These are phyloP conservation scores for Biancaea sappan DNA, from an alignment of 306 rosid species.

Conservation along the genomic window DNA sequence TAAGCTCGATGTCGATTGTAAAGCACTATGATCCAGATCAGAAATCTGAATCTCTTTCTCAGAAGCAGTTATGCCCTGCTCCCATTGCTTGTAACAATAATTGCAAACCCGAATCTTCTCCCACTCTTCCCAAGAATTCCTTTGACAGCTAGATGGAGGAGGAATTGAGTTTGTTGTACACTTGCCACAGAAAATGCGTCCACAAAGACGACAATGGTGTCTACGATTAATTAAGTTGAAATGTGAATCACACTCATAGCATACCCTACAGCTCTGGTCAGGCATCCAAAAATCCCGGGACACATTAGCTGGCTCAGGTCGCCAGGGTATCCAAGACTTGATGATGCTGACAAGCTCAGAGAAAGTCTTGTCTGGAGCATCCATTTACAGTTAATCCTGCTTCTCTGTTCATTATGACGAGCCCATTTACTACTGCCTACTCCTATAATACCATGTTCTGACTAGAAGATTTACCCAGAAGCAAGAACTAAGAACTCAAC, in stretches of 20 bases:
- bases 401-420: conserved; percentile 55
- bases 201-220: conserved; percentile 95
- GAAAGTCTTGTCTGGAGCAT: conserved; percentile 52
- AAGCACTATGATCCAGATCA: conserved; percentile 53
- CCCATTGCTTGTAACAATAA: conserved; percentile 86
- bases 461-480: conserved; percentile 37
- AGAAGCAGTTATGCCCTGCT: conserved; percentile 50
- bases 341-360: conserved; percentile 56
- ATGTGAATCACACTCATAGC: conserved; percentile 91
- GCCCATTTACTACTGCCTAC: conserved; percentile 60
- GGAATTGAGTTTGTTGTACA: conserved; percentile 85
- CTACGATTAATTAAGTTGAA: conserved; percentile 81
- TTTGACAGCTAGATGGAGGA: conserved; percentile 48
- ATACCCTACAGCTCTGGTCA: conserved; percentile 82
- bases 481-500: conserved; percentile 37
- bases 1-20: conserved; percentile 63
- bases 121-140: conserved; percentile 53
- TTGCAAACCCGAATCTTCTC: conserved; percentile 90
- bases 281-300: conserved; percentile 97
- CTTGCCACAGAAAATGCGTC: conserved; percentile 83
- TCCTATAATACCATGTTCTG: conserved; percentile 38
- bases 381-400: conserved; percentile 62
- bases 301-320: conserved; percentile 68
- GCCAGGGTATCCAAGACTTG: conserved; percentile 84
- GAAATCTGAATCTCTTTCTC: conserved; percentile 50